Conservation (phyloP, 495 filamentous ascomycete genomes). For the Talaromyces ruber region DNA sequence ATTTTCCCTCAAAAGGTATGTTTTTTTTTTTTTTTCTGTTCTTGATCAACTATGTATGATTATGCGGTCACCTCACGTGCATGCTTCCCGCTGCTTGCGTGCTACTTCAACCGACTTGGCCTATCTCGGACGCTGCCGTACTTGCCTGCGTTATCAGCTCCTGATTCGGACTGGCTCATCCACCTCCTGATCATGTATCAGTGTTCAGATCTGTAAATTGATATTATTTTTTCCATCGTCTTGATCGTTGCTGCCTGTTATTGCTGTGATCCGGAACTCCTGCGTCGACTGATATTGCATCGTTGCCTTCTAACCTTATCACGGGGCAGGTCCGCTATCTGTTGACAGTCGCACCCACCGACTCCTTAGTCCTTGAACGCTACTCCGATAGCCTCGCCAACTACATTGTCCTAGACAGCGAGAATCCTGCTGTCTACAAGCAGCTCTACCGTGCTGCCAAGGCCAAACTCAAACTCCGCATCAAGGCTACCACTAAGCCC, state of each 20-base stretch:
- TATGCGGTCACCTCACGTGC: not conserved
- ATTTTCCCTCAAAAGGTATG: slow-evolving; percentile 81
- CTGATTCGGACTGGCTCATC: not conserved
- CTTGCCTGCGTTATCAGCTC: slow-evolving; percentile 2
- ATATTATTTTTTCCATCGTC: not conserved
- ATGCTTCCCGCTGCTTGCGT: not conserved
- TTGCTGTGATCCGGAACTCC: not conserved
- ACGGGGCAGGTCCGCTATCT: slow-evolving; percentile 60
- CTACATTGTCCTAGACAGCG: slow-evolving; percentile 70
- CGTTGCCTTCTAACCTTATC: slow-evolving; percentile 8
- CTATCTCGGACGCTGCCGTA: not conserved
- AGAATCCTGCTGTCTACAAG: slow-evolving; percentile 82
- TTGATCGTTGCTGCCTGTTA: not conserved
- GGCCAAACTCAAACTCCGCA: slow-evolving; percentile 94
- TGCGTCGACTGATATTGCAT: not conserved
- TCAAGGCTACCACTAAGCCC: slow-evolving; percentile 53
- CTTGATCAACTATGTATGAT: no score
- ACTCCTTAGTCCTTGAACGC: slow-evolving; percentile 74
- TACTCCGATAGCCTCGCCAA: slow-evolving; percentile 88
- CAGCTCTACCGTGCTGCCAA: slow-evolving; percentile 95
- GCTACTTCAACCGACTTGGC: not conserved
- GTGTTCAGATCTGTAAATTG: not conserved
- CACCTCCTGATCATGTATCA: not conserved
- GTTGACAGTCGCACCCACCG: slow-evolving; percentile 59
- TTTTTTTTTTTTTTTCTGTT: slow-evolving; percentile 24